These are phyloP conservation scores for Carex pumila DNA, from an alignment of 176 grass and related monocot genomes.

Conservation along the genomic window DNA sequence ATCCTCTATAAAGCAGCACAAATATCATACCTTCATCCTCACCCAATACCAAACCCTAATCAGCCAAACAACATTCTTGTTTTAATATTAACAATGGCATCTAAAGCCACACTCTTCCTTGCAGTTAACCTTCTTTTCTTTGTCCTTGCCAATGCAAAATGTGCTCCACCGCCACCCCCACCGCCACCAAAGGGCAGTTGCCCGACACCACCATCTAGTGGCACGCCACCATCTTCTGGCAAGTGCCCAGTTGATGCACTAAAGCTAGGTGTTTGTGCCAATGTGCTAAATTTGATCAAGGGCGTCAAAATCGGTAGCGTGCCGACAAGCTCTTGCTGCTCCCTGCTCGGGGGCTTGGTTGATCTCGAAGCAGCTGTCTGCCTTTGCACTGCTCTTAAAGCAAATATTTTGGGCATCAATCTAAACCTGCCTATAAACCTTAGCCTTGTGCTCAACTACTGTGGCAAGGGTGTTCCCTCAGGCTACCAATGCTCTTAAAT, in stretches of 20 bases:
- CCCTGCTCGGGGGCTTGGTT: constrained; percentile 25
- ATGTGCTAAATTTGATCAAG: constrained; percentile 15
- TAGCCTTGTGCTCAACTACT: constrained; percentile 53
- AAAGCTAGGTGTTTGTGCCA: constrained; percentile 5
- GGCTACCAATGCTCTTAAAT: constrained; percentile 36
- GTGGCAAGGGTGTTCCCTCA: constrained; percentile 31
- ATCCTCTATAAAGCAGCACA: background rate
- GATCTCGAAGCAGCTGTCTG: constrained; percentile 57
- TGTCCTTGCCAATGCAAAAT: constrained; percentile 7
- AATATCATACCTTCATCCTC: background rate
- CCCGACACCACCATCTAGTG: background rate
- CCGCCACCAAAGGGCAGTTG: background rate
- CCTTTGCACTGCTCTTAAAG: constrained; percentile 54
- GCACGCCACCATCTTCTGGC: background rate
- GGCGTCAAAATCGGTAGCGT: background rate
- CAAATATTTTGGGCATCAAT: constrained; percentile 48
- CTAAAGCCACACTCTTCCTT: constrained; percentile 20
- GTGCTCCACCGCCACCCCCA: background rate
- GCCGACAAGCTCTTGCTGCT: constrained; percentile 14
- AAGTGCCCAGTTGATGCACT: constrained; percentile 23
- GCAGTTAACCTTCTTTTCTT: constrained; percentile 23
- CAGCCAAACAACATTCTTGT: background rate
- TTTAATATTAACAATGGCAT: background rate
- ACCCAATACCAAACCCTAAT: background rate
- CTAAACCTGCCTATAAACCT: constrained; percentile 46